Percentiles rank a stretch among this genome's conserved stretches.
Evolutionary conservation across 2,329 filamentous ascomycete genomes (phyloP).

Genomic region (Xylaria sp.): DNA sequence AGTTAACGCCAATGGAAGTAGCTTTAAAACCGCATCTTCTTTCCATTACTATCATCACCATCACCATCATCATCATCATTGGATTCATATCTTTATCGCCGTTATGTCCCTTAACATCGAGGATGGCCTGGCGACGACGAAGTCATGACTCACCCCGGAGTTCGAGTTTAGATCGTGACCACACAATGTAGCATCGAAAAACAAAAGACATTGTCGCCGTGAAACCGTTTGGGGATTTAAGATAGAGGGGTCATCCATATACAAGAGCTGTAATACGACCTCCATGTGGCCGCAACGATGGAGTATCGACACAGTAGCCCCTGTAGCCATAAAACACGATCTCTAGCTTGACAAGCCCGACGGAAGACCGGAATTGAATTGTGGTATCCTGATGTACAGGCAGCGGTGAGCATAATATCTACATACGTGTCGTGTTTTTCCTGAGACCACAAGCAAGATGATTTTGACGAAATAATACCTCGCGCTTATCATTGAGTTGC

Average conservation of each 20-base stretch:
- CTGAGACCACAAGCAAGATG: too few relatives aligned
- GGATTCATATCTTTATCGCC: conserved; percentile 18
- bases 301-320: background rate
- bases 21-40: background rate
- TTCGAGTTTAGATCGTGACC: background rate
- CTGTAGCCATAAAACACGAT: background rate
- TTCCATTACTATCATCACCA: background rate
- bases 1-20: conserved; percentile 17
- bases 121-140: background rate
- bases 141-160: conserved; percentile 1
- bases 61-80: background rate
- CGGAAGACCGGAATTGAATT: background rate
- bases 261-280: background rate
- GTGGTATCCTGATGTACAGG: too few relatives aligned
- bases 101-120: conserved; percentile 31
- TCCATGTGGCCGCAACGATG: background rate
- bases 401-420: too few relatives aligned
- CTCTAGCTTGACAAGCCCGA: background rate
- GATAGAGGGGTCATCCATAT: background rate
- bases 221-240: background rate
- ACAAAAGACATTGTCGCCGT: background rate
- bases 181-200: background rate
- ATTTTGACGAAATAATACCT: too few relatives aligned
- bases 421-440: too few relatives aligned
- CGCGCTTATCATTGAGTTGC: too few relatives aligned